Conservation (phyloP, 2,329 filamentous ascomycete genomes). For the Byssothecium circinans region DNA sequence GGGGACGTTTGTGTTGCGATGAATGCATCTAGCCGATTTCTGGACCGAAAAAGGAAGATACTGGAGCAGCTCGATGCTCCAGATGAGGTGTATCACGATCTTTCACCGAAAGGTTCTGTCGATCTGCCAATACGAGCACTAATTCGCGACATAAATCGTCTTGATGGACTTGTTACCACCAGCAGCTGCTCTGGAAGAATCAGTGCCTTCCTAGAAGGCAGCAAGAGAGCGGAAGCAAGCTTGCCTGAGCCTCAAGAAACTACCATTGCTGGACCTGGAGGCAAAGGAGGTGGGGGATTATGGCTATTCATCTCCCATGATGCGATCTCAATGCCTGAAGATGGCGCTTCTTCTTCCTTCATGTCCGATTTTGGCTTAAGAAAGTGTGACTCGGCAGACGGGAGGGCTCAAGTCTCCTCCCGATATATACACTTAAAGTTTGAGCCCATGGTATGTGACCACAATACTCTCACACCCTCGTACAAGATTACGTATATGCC, state of each 20-base stretch:
- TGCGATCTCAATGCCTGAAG: constrained; percentile 52
- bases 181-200: constrained; percentile 89
- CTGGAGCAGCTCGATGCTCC: constrained; percentile 70
- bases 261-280: constrained; percentile 66
- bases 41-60: constrained; percentile 69
- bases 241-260: constrained; percentile 11
- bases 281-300: constrained; percentile 75
- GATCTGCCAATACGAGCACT: constrained; percentile 77
- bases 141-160: constrained; percentile 74
- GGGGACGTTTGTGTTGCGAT: too few relatives aligned
- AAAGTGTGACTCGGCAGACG: constrained; percentile 2
- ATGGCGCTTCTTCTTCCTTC: constrained; percentile 13
- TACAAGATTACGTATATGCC: too few relatives aligned
- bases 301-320: constrained; percentile 92
- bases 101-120: constrained; percentile 85
- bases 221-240: constrained; percentile 49
- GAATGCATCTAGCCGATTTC: constrained; percentile 41
- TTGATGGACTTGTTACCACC: constrained; percentile 80
- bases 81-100: constrained; percentile 72
- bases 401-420: constrained; percentile 26
- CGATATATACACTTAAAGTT: constrained; percentile 81
- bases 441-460: constrained; percentile 78
- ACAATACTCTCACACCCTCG: too few relatives aligned
- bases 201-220: constrained; percentile 84
- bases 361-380: constrained; percentile 46